Conservation (phyloP, 2,329 filamentous ascomycete genomes). For the Metarhizium rileyi region DNA sequence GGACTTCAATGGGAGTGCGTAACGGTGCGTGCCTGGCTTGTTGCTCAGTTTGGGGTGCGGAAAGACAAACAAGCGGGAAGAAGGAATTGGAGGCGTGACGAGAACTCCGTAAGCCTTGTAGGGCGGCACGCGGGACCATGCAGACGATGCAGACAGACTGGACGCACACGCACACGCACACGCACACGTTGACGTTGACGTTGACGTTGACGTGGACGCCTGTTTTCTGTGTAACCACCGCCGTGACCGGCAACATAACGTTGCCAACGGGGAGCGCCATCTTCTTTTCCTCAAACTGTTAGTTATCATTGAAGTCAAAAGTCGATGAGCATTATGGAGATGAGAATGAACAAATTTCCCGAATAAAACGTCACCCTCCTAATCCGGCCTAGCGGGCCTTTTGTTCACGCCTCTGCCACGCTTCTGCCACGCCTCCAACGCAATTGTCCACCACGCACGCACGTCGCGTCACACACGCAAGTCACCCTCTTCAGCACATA, state of each 20-base stretch:
- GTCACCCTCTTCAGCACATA: not conserved
- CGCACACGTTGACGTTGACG: not conserved
- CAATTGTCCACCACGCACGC: slow-evolving; percentile 6
- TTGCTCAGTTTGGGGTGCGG: not conserved
- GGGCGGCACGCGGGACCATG: slow-evolving; percentile 5
- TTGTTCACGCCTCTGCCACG: slow-evolving; percentile 4
- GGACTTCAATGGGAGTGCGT: slow-evolving; percentile 1
- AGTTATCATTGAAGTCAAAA: no score
- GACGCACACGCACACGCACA: not conserved
- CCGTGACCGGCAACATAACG: no score
- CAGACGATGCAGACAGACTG: no score
- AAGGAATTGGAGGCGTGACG: slow-evolving; percentile 3
- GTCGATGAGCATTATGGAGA: no score
- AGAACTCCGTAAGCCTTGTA: slow-evolving; percentile 9
- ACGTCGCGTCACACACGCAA: not conserved
- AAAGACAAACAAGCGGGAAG: not conserved
- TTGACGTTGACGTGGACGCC: not conserved
- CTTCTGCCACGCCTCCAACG: not conserved
- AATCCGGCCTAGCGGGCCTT: slow-evolving; percentile 5
- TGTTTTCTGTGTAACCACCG: no score
- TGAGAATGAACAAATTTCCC: no score
- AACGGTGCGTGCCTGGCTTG: slow-evolving; percentile 5
- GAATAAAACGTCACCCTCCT: no score
- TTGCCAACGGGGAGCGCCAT: no score
- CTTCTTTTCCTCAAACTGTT: no score